Conservation (phyloP, 2,329 filamentous ascomycete genomes). For the Alternaria infectoria region DNA sequence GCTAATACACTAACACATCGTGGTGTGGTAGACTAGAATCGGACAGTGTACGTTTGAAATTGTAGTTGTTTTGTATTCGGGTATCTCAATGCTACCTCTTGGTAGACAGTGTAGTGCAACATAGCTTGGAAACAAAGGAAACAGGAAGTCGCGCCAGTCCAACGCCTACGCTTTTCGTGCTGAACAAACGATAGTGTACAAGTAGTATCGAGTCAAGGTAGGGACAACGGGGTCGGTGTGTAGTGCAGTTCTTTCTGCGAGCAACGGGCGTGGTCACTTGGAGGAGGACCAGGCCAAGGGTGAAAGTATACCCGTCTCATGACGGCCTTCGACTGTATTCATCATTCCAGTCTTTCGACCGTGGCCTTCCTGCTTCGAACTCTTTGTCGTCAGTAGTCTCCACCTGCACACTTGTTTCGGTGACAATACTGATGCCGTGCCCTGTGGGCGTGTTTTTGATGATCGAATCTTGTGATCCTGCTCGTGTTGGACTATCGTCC, state of each 20-base stretch:
- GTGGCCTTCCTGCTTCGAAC: constrained; percentile 2
- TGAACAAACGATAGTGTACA: background rate
- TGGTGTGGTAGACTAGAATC: background rate
- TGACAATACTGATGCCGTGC: constrained; percentile 36
- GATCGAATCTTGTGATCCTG: constrained; percentile 44
- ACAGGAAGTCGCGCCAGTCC: background rate
- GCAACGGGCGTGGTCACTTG: background rate
- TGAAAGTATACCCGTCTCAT: background rate
- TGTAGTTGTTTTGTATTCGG: background rate
- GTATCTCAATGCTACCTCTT: background rate
- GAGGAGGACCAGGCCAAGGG: background rate
- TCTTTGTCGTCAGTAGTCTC: constrained; percentile 28
- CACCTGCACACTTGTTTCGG: constrained; percentile 45
- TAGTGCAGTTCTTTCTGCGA: background rate
- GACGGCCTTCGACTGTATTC: background rate
- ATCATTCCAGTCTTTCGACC: constrained; percentile 18
- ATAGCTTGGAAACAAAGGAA: background rate
- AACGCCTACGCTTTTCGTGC: background rate
- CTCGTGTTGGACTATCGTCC: constrained; percentile 29
- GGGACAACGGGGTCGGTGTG: background rate
- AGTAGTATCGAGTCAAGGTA: background rate
- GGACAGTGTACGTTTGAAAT: background rate
- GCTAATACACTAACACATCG: background rate
- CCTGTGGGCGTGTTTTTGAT: constrained; percentile 28
- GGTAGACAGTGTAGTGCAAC: background rate